Conservation (phyloP, 768 basidiomycete species). For the Leccinum truebloodii region DNA sequence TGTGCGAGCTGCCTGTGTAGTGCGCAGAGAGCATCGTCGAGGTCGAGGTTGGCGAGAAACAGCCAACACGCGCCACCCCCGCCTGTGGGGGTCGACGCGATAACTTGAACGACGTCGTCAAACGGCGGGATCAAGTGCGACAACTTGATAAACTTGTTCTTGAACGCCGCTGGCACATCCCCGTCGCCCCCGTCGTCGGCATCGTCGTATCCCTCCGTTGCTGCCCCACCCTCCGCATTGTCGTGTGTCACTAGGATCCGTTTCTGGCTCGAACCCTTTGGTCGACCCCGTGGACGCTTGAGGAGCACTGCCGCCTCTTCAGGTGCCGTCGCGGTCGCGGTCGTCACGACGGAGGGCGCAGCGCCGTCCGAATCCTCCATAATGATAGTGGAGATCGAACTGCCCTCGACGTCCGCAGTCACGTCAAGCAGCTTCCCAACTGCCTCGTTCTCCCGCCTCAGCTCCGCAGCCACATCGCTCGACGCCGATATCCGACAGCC, state of each 20-base stretch:
- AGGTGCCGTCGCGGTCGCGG: not conserved
- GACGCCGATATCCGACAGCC: conserved; percentile 48
- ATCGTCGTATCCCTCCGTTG: not conserved
- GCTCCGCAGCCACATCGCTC: conserved; percentile 38
- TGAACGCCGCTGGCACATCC: conserved; percentile 28
- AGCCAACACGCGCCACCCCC: conserved; percentile 12
- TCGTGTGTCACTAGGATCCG: conserved; percentile 11
- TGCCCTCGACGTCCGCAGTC: conserved; percentile 35
- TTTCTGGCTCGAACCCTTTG: conserved; percentile 22
- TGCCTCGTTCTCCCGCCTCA: conserved; percentile 15
- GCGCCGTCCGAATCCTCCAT: conserved; percentile 3
- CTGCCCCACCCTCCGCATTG: not conserved
- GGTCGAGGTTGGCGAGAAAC: not conserved
- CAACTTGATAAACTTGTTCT: conserved; percentile 72
- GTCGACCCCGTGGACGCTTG: conserved; percentile 23
- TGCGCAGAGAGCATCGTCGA: conserved; percentile 72
- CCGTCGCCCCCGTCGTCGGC: conserved; percentile 22
- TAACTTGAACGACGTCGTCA: conserved; percentile 1
- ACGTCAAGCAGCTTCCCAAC: conserved; percentile 40
- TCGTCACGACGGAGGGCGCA: not conserved
- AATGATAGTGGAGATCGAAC: conserved; percentile 32
- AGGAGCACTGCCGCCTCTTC: not conserved
- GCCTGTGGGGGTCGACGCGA: conserved; percentile 23
- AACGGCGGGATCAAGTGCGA: conserved; percentile 70
- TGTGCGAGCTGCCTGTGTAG: conserved; percentile 21